Conservation (phyloP, 1,139 yeast genomes). For the Pichia sp. region DNA sequence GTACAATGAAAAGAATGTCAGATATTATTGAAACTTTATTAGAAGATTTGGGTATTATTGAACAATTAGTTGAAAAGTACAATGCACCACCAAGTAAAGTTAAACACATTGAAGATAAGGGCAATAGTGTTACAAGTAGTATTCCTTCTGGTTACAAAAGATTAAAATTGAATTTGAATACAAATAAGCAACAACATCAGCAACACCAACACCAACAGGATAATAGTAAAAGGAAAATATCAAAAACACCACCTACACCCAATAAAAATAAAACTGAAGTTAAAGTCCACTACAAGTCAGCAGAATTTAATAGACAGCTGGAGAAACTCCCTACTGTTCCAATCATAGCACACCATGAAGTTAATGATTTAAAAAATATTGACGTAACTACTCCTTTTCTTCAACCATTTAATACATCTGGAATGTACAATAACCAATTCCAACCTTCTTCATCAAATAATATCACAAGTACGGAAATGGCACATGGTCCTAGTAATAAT, state of each 20-base stretch:
- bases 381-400: too few relatives aligned
- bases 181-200: conserved; percentile 2
- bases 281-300: too few relatives aligned
- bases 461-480: too few relatives aligned
- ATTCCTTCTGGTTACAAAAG: conserved; percentile 25
- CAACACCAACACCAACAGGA: not conserved
- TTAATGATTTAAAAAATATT: too few relatives aligned
- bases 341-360: not conserved
- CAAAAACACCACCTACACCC: not conserved
- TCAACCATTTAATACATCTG: not conserved
- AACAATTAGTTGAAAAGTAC: conserved; percentile 29
- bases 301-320: too few relatives aligned
- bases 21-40: conserved; percentile 35
- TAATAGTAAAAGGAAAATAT: not conserved
- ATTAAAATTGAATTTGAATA: conserved; percentile 16
- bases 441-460: not conserved
- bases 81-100: conserved; percentile 26
- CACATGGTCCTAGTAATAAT: not conserved
- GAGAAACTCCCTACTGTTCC: conserved; percentile 5
- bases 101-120: conserved; percentile 23
- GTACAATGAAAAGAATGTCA: conserved; percentile 35
- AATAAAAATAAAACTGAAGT: not conserved
- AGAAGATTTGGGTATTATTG: conserved; percentile 34
- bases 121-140: conserved; percentile 27
- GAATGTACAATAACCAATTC: not conserved